phyloP scores from a whole-genome alignment of 2,329 filamentous ascomycete genomes.

The Dactylellina cionopaga region DNA sequence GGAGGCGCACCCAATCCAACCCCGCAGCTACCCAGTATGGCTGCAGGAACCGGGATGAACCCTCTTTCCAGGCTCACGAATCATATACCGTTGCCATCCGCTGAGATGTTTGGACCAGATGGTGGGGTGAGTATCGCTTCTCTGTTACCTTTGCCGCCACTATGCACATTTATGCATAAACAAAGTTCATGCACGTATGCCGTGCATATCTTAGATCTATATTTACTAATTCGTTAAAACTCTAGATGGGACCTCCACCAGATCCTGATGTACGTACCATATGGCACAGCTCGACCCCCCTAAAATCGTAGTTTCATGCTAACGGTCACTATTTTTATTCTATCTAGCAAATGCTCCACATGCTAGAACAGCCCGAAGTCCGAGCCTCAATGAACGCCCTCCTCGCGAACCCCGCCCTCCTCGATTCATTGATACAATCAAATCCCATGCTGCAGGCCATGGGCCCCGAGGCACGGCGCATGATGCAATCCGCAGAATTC shows the following conservation, averaged over 20 bases:
- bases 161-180: no score
- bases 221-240: slow-evolving; percentile 29
- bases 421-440: slow-evolving; percentile 92
- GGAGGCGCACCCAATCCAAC: slow-evolving; percentile 59
- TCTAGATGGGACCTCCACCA: slow-evolving; percentile 87
- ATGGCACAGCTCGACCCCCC: neutral
- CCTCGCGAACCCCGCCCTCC: slow-evolving; percentile 90
- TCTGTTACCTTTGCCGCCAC: neutral
- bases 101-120: slow-evolving; percentile 90
- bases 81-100: slow-evolving; percentile 85
- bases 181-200: slow-evolving; percentile 1
- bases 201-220: slow-evolving; percentile 20
- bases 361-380: slow-evolving; percentile 89
- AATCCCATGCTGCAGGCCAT: slow-evolving; percentile 83
- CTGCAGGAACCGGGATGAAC: slow-evolving; percentile 84
- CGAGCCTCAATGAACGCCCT: slow-evolving; percentile 91
- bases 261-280: slow-evolving; percentile 69
- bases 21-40: slow-evolving; percentile 77
- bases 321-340: neutral
- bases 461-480: slow-evolving; percentile 78
- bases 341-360: slow-evolving; percentile 72
- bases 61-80: slow-evolving; percentile 92
- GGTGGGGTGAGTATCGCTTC: slow-evolving; percentile 76
- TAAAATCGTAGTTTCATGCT: neutral
- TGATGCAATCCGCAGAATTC: slow-evolving; percentile 88